These are phyloP conservation scores for Macroventuria anomochaeta DNA, from an alignment of 2,329 filamentous ascomycete species.

Conservation along the genomic window DNA sequence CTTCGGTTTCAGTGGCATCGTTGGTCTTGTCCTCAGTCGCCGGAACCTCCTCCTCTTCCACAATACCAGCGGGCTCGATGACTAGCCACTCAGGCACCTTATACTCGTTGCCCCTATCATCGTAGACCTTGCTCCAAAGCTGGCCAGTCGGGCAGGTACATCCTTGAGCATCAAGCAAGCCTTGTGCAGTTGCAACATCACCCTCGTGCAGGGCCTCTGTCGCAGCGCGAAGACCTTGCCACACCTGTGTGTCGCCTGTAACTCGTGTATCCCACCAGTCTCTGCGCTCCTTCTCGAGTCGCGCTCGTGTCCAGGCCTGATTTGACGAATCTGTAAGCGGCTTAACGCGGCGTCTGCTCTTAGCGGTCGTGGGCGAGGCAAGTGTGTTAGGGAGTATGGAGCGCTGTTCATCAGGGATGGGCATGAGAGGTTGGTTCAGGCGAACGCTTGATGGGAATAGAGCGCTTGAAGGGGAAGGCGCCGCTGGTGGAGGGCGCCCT, in stretches of 20 bases:
- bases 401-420: conserved; percentile 34
- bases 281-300: conserved; percentile 72
- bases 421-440: conserved; percentile 37
- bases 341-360: conserved; percentile 25
- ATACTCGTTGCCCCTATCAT: conserved; percentile 53
- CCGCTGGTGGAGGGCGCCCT: neutral
- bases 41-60: conserved; percentile 32
- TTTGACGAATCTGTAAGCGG: conserved; percentile 30
- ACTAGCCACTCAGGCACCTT: conserved; percentile 55
- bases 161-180: conserved; percentile 78
- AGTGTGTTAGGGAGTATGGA: conserved; percentile 40
- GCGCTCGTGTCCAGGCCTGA: conserved; percentile 60
- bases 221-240: conserved; percentile 74
- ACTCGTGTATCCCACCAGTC: conserved; percentile 94
- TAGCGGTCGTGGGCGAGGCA: conserved; percentile 25
- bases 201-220: conserved; percentile 69
- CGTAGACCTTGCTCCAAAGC: conserved; percentile 53
- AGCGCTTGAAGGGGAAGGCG: neutral
- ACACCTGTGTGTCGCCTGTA: conserved; percentile 77
- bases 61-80: conserved; percentile 52
- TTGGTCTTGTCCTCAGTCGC: conserved; percentile 16
- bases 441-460: conserved; percentile 19
- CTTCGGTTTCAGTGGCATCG: conserved; percentile 20
- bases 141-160: conserved; percentile 54
- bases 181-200: conserved; percentile 67